Evolutionary conservation across 768 basidiomycete species (phyloP), one percentile per base, ranked within the genome.

Genomic region (Tylopilus balloui): DNA sequence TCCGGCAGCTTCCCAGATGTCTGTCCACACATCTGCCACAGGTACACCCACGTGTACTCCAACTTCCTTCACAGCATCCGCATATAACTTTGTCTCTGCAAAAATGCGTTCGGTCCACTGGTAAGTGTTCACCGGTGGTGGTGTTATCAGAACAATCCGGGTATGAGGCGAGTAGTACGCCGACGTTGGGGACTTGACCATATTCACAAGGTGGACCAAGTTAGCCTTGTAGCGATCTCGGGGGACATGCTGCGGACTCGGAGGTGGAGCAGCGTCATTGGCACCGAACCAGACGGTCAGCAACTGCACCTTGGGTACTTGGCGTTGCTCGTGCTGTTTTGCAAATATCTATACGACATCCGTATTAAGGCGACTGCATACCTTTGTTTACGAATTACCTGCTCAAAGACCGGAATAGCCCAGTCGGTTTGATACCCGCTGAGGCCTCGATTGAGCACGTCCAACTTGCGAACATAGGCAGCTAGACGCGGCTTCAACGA

Each of bases 231-330:
- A 95, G 41, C 73, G 71, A 17, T 72, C 66, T 23, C 88, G 69
- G 3, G 91, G 85, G 37, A 94, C 86, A 61, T 92, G 86, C 61
- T 95, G 93, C 14, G 73, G 68, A 17, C 77, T 81, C 0, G 78
- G 78, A 24, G 69, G 65, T 42, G 88, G 72, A 56, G 78, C 80
- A 6, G 93, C 80, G 64, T 97, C 93, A 68, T 97, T 97, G 14
- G 84, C 84, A 41, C 92, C 92, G 52, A 89, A 88, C 91, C 91
- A 96, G 60, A 95, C 81, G 6, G 80, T 80, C 51, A 94, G 72
- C n/a, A 94, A 66, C 35, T 79, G 80, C 29, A 92, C 74, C 38
- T 74, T 79, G 8, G 86, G 83, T 31, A 73, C 71, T 44, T 75
- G 67, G 19, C 64, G 58, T 46, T 71, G 74, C 48, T 76, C 75